Base-by-base conservation (phyloP, 768 basidiomycete genomes). In the Dacryopinax spathularia region DNA sequence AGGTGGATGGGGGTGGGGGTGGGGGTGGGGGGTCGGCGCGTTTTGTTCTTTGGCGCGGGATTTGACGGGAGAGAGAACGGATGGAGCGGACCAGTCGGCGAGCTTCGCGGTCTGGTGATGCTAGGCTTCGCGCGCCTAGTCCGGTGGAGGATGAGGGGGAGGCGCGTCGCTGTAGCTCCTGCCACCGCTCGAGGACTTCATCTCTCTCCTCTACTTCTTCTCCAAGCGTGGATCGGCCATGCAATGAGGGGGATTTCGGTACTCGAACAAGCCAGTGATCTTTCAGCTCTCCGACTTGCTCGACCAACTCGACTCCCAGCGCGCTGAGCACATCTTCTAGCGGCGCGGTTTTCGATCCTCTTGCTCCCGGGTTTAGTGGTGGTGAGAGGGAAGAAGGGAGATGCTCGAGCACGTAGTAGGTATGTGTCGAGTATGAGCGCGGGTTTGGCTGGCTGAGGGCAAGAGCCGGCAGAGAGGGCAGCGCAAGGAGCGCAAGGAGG, bases 251-350 rank as follows among this genome's bases (percentile, higher is more conserved):
- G 1, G 34, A n/a, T 72, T 84, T 81, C 67, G 74, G 70, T 39
- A 79, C 75, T 27, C 90, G 82, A 44, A 96, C 84, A 18, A 99
- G 77, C 89, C 90, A 99, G 74, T 89, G 81, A 63, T 90, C 78
- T 31, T 74, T 71, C 4, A 99, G 81, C 71, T 93, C 87, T 60
- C 96, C 93, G 27, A 85, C 86, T 68, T 83, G 87, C 71, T 94
- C 91, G 63, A 98, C 87, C 59, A 96, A 76, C 74, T 97, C 87
- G 22, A 91, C 86, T 15, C 84, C 85, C 12, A 98, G 79, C 0
- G 77, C 73, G 6, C 71, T 56, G 5, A 84, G 80, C 64, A 86
- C 79, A 66, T 88, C 84, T 63, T 75, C 74, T 65, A 89, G 79
- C 67, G 84, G 79, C 67, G 81, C 78, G 65, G 75, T 9, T 75